These are phyloP conservation scores for Pseudogymnoascus sp. DNA, from an alignment of 2,329 filamentous ascomycete genomes.

Conservation along the genomic window DNA sequence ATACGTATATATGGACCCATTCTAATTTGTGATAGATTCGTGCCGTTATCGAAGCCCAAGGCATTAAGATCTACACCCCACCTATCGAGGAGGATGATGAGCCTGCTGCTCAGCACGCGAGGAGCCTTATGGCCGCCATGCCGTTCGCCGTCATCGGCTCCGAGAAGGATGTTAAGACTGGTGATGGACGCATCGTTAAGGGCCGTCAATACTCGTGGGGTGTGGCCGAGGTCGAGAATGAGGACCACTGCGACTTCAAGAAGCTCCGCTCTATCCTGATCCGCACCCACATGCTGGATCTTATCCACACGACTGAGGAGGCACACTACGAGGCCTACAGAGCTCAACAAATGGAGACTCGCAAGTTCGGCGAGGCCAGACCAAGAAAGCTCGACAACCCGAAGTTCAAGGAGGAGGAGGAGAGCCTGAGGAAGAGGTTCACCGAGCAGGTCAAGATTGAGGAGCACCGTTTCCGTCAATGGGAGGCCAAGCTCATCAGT, in stretches of 20 bases:
- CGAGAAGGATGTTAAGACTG: conserved; percentile 97
- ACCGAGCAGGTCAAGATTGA: conserved; percentile 99
- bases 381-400: conserved; percentile 98
- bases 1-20: background rate
- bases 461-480: conserved; percentile 97
- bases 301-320: conserved; percentile 99
- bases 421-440: conserved; percentile 96
- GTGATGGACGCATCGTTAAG: conserved; percentile 94
- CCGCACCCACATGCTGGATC: conserved; percentile 98
- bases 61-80: conserved; percentile 99
- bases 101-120: conserved; percentile 87
- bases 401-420: conserved; percentile 99
- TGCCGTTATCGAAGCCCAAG: conserved; percentile 92
- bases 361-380: conserved; percentile 96
- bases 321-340: conserved; percentile 99
- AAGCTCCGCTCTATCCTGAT: conserved; percentile 98
- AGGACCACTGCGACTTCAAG: conserved; percentile 99
- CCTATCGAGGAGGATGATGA: conserved; percentile 98
- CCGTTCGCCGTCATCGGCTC: conserved; percentile 98
- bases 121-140: conserved; percentile 92
- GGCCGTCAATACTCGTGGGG: conserved; percentile 98
- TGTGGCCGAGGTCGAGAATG: conserved; percentile 98
- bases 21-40: conserved; percentile 59
- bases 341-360: conserved; percentile 98
- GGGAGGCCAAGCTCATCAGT: conserved; percentile 99